Evolutionary conservation across 345 rosid species (phyloP), one percentile per base, ranked within the genome.

Genomic region (Populus ilicifolia): DNA sequence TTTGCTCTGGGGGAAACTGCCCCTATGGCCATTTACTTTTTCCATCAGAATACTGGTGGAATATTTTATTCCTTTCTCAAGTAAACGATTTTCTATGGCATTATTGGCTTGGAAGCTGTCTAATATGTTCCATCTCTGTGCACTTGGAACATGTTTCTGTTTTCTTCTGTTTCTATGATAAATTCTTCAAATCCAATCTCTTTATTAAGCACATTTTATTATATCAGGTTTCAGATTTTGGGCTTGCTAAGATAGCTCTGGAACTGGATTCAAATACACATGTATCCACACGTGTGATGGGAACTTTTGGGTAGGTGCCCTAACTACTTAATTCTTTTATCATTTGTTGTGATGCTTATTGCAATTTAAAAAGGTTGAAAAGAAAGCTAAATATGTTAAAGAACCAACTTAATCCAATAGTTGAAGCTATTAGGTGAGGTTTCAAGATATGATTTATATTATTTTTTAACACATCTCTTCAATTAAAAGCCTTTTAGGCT

Each of bases 281-380:
- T 52, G 90, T 96, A 72, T 82, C 96, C 16, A 96, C 99, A 30
- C 98, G 99, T 35, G 99, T 96, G 46, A 92, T 96, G 97, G 99
- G 99, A 76, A 96, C 99, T 62, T 96, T 96, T 75, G 98, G 99
- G 99, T 90, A 77, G 66, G 90, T 89, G 65, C 75, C 38, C 21
- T 48, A 29, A 73, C 30, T 72, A 38, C 11, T 69, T 67, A 14
- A 39, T 25, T 70, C 9, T 39, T 36, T 81, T 1, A 7, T 33
- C 27, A 25, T 11, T 3, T 16, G 38, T 11, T 33, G 25, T 38
- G 41, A 38, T 43, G 72, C 23, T 43, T 18, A 12, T 39, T 38
- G 50, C 38, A 1, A 0, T 44, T 12, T 17, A 59, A 44, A 13
- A 52, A 50, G 4, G 67, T 12, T 33, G 48, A 59, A 56, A 56